Conservation (phyloP, 768 basidiomycete species). For the Russula abietina region DNA sequence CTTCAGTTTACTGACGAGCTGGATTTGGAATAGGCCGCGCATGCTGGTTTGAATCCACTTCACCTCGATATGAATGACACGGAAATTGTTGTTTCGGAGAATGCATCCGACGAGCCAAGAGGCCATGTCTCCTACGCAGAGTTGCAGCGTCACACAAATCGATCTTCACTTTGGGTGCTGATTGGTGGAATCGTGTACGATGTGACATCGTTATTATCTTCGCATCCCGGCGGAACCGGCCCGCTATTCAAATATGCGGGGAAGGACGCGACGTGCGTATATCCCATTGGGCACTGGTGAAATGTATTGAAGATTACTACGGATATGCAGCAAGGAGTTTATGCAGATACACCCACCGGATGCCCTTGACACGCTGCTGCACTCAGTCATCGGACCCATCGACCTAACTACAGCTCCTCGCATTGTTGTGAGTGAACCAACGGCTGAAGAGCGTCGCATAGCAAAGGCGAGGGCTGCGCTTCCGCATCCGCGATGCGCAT, state of each 20-base stretch:
- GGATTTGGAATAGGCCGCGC: background rate
- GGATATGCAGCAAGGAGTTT: constrained; percentile 24
- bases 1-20: constrained; percentile 2
- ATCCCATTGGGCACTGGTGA: background rate
- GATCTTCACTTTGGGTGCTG: background rate
- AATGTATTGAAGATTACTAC: constrained; percentile 7
- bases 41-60: constrained; percentile 4
- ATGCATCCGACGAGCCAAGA: background rate
- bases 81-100: background rate
- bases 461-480: constrained; percentile 26
- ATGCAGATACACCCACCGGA: constrained; percentile 20
- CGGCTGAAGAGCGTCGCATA: constrained; percentile 30
- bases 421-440: constrained; percentile 19
- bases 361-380: constrained; percentile 27
- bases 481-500: constrained; percentile 27
- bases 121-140: constrained; percentile 14
- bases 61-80: constrained; percentile 16
- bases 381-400: constrained; percentile 29
- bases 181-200: constrained; percentile 23
- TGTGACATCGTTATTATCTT: constrained; percentile 21
- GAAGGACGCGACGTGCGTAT: constrained; percentile 75
- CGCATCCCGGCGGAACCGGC: constrained; percentile 59
- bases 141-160: constrained; percentile 18
- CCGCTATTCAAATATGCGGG: constrained; percentile 88
- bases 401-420: constrained; percentile 28